Base-by-base conservation (phyloP, 2,329 filamentous ascomycete species). In the Xylaria sp. region DNA sequence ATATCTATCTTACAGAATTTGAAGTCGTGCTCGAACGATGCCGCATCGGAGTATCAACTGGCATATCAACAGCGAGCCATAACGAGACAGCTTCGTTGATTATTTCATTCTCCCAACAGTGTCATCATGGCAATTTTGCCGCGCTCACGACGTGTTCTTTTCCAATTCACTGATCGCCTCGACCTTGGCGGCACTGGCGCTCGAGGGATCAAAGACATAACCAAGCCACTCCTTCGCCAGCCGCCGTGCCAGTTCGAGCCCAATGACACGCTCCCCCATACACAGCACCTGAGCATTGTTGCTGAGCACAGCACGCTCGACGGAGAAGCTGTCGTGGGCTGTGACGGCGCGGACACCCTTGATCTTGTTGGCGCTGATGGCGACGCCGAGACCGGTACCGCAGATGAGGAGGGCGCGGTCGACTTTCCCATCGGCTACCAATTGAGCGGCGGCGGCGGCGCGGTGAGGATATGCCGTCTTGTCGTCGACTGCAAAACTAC, bases 241-340 rank as follows among this genome's bases (percentile, higher is more conserved):
- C 76, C 92, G 85, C 75, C 93, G 87, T 52, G 93, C 93, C 51
- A 97, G 81, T 82, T 97, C 94, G 57, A 96, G 79, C 0, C 94
- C 93, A 54, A 97, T 88, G 0, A 97, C 93, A 25, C 93, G 84
- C 86, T 97, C 91, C 0, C 93, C 93, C 85, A 97, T 91, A 79
- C 94, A 97, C 70, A 97, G 82, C 39, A 97, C 93, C 82, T 97
- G 93, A 2, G 93, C 92, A 79, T 97, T 91, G 80, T 97, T 97
- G 82, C 91, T 94, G 76, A 95, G 82, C 12, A 97, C 88, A 23
- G 91, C 90, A 59, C 93, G 84, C 85, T 97, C 93, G 6, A 97
- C 92, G 65, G 88, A 91, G 84, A 94, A 97, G 73, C 90, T 91
- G 79, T 97, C 94, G 79, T 97, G 94, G 0, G 94, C 94, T 5